These are phyloP conservation scores for Penicillium goetzii DNA, from an alignment of 495 filamentous ascomycete genomes.

Conservation along the genomic window DNA sequence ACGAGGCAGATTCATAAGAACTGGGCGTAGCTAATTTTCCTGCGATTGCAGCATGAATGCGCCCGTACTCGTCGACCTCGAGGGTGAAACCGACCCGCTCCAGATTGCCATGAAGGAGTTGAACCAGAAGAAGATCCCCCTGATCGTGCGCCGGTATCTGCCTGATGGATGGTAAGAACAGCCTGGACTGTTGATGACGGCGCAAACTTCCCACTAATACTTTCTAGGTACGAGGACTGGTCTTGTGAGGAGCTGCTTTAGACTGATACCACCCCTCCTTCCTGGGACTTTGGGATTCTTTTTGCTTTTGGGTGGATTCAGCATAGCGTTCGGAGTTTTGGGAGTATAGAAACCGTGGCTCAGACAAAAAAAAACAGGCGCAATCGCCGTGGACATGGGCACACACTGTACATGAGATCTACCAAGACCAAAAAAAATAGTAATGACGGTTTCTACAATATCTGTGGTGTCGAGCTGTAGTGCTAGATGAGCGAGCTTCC, in stretches of 20 bases:
- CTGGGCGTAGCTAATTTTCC: slow-evolving; percentile 21
- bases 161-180: slow-evolving; percentile 92
- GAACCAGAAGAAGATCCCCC: slow-evolving; percentile 95
- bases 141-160: slow-evolving; percentile 92
- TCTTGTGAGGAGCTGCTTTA: slow-evolving; percentile 91
- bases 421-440: slow-evolving; percentile 31
- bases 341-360: slow-evolving; percentile 30
- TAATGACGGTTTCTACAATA: slow-evolving; percentile 27
- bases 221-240: slow-evolving; percentile 93
- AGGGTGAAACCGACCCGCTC: slow-evolving; percentile 96
- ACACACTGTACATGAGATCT: slow-evolving; percentile 31
- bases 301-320: slow-evolving; percentile 33
- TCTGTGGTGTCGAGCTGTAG: neutral
- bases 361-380: slow-evolving; percentile 16
- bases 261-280: slow-evolving; percentile 13
- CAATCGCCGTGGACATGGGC: slow-evolving; percentile 20
- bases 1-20: neutral
- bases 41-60: slow-evolving; percentile 82
- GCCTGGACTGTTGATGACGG: neutral
- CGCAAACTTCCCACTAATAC: slow-evolving; percentile 4
- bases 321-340: slow-evolving; percentile 48
- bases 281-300: slow-evolving; percentile 17
- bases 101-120: slow-evolving; percentile 98
- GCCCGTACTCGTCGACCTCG: slow-evolving; percentile 92
- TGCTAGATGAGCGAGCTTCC: neutral